These are phyloP conservation scores for Blastosporella zonata DNA, from an alignment of 1,284 basidiomycete genomes.

Conservation along the genomic window DNA sequence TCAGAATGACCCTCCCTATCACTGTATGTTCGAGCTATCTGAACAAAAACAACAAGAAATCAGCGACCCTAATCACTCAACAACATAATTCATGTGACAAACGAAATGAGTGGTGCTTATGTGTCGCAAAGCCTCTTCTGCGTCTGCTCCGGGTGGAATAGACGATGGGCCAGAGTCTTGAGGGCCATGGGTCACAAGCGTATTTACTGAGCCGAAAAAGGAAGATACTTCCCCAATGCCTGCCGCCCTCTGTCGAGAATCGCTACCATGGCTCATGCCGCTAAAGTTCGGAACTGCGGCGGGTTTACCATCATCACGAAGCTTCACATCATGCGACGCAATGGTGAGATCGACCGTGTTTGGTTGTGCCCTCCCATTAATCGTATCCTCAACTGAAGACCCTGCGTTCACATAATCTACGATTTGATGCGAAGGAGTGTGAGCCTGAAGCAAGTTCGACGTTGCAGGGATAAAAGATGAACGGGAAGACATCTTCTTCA, in stretches of 20 bases:
- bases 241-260: neutral
- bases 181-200: neutral
- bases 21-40: neutral
- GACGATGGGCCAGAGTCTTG: neutral
- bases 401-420: neutral
- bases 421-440: neutral
- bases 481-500: neutral
- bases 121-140: neutral
- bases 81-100: neutral
- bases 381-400: neutral
- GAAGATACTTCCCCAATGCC: neutral
- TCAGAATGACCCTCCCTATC: conserved; percentile 1
- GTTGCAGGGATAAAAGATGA: neutral
- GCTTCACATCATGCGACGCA: neutral
- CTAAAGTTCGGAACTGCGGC: neutral
- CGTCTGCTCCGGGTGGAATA: neutral
- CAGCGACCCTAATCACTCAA: neutral
- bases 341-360: neutral
- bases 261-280: no score
- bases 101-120: neutral
- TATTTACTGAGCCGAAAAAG: neutral
- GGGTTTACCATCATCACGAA: neutral
- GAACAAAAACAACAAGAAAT: neutral
- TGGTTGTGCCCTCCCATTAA: neutral
- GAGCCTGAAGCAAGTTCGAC: neutral